Conservation (phyloP, 2,329 filamentous ascomycete genomes). For the Clarireedia sp. region DNA sequence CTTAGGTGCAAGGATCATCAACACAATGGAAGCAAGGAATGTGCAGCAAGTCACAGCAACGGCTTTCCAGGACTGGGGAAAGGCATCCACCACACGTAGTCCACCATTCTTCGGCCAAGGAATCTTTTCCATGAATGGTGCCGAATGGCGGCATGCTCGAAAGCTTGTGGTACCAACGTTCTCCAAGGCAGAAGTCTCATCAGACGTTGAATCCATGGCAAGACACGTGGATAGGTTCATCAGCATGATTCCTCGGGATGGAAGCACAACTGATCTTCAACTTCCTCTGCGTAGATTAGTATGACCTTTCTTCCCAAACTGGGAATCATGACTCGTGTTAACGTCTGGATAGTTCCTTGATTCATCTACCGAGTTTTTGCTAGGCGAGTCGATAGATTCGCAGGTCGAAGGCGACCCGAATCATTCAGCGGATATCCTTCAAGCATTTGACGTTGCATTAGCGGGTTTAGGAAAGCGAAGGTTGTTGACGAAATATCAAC, state of each 20-base stretch:
- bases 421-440: background rate
- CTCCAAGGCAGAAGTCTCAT: background rate
- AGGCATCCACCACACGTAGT: background rate
- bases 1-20: background rate
- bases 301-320: background rate
- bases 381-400: background rate
- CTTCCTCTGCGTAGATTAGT: background rate
- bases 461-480: slow-evolving; percentile 1
- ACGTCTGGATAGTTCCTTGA: background rate
- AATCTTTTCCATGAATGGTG: slow-evolving; percentile 3
- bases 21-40: slow-evolving; percentile 2
- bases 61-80: background rate
- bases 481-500: background rate
- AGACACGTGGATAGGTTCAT: background rate
- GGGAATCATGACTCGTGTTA: background rate
- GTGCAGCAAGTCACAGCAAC: slow-evolving; percentile 1
- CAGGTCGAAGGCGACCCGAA: background rate
- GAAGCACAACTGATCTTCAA: slow-evolving; percentile 6
- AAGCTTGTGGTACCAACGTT: slow-evolving; percentile 1
- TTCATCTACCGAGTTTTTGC: slow-evolving; percentile 1
- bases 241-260: slow-evolving; percentile 1
- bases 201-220: slow-evolving; percentile 4
- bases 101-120: background rate
- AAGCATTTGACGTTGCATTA: background rate
- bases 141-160: slow-evolving; percentile 2